Base-by-base conservation (phyloP, 106 monocot species). In the Ottelia alismoides region DNA sequence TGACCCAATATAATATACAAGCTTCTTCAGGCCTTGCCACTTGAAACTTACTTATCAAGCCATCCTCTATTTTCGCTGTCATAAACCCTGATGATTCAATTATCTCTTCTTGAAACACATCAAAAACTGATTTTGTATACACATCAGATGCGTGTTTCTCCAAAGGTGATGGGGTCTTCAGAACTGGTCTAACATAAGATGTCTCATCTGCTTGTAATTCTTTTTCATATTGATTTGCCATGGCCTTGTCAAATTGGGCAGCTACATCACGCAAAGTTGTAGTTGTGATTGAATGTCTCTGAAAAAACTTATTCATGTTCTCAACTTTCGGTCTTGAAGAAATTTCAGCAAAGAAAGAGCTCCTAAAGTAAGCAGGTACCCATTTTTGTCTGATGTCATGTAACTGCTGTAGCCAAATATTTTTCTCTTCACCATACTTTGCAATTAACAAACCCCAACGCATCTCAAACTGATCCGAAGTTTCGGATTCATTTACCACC, bases 111-210 rank as follows among this genome's bases (percentile, higher is more conserved):
- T 99, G 98, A 63, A 90, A 78, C 6, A 80, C 52, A 28, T 82
- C 76, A 73, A 99, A 99, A 53, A 99, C 70, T 3, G 59, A 57
- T 57, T 70, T 86, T 3, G 98, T 99, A 28, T 90, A 99, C 9
- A 99, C 57, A 17, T 99, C 90, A n/a, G 98, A 85, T 45, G 82
- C 98, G 60, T 91, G 90, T 58, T 91, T 90, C 55, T 90, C 90
- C 58, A 99, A 68, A 3, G 81, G 82, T 11, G 77, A 83, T 47
- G 82, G 77, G 30, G 90, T 99, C 56, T 75, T 91, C 64, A 91
- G 48, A 66, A 80, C 70, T 20, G 86, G 83, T 45, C 74, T 74
- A 30, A 64, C 53, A 43, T 75, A 70, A 11, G 68, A 68, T 35
- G 77, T 60, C 59, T 63, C 67, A 64, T 99, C 90, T 17, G 76